Evolutionary conservation across 2,329 filamentous ascomycete species (phyloP), one percentile per base, ranked within the genome.

Genomic region (Calonectria pseudoturangicola): DNA sequence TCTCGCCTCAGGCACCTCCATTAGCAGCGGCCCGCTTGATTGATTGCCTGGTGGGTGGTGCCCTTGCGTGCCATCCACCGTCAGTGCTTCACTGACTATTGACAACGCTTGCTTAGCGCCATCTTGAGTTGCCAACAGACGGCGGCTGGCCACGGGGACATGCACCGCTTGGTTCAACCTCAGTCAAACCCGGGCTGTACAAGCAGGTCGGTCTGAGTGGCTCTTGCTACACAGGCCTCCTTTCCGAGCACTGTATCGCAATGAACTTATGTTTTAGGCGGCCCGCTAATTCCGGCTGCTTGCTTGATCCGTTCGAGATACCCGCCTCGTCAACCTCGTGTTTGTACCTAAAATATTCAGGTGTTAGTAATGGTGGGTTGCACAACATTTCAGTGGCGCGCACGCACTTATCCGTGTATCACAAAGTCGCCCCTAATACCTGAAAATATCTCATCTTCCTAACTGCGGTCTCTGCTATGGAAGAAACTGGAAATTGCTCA

Each of bases 1-100:
- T 33, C n/a, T 60, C 54, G 54, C 54, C 54, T 60, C 54, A 60
- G 54, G 54, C 36, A 60, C 54, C 54, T 39, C 36, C 36, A 58
- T 58, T 33, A 58, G 33, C 54, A 16, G 27, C 33, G 5, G n/a
- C 7, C 54, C 12, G 12, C 33, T 33, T 27, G 21, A 15, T 41
- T 58, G 51, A 58, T 9, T 60, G 33, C 54, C 54, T 12, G 36
- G 33, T 60, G 33, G 33, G 33, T 12, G 36, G 33, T 33, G 30
- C 36, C 36, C 10, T 9, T 41, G 36, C 25, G 21, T 15, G 18
- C 54, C 54, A 2, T 60, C 54, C 54, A 21, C 36, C 25, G 30
- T 60, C 36, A 27, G 33, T 41, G 36, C 3, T 60, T 41, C 54
- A 60, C 7, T 16, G 21, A 41, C 54, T 41, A 41, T 41, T 41